Conservation (phyloP, 148 eudicot genomes). For the Rhododendron ovatum region DNA sequence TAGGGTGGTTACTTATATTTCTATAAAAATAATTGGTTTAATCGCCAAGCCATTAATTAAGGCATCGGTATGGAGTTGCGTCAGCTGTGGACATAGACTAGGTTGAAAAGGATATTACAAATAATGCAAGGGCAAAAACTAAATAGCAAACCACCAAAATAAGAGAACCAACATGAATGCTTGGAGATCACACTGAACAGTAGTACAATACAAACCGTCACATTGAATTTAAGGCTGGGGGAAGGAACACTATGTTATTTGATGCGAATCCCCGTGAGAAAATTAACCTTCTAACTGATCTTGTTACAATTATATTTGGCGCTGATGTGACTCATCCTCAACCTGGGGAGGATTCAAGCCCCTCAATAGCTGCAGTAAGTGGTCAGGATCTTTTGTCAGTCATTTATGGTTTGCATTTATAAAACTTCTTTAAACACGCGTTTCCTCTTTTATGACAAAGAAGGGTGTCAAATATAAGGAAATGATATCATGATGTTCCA, state of each 20-base stretch:
- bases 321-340: neutral
- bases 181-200: neutral
- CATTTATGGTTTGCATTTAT: neutral
- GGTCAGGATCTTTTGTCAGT: neutral
- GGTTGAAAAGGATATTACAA: neutral
- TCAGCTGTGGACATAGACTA: too few relatives aligned
- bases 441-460: neutral
- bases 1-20: neutral
- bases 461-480: neutral
- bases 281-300: too few relatives aligned
- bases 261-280: too few relatives aligned
- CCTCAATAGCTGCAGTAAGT: too few relatives aligned
- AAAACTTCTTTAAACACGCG: neutral
- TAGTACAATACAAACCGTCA: slow-evolving; percentile 45
- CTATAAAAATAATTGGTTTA: neutral
- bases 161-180: neutral
- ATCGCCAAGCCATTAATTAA: neutral
- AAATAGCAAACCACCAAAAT: too few relatives aligned
- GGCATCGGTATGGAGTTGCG: too few relatives aligned
- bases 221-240: slow-evolving; percentile 56
- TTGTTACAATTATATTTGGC: too few relatives aligned
- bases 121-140: neutral
- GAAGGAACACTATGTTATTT: neutral
- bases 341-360: too few relatives aligned
- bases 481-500: neutral